Evolutionary conservation across 805 yeast genomes (phyloP).

Genomic region (Lipomyces starkeyi): DNA sequence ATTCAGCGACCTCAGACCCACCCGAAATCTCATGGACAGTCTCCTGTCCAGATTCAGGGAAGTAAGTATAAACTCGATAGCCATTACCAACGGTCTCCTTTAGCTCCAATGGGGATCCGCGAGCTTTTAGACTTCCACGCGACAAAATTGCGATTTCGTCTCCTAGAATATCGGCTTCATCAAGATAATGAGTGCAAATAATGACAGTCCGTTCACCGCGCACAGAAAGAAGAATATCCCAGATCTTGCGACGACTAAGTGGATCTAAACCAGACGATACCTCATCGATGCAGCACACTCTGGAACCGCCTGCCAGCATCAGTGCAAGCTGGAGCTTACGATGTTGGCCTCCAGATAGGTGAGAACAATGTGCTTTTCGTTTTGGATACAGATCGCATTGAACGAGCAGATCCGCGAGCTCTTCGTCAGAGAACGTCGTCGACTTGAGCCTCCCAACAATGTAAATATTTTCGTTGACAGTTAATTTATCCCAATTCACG

Average conservation of each 20-base stretch:
- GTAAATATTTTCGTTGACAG: slow-evolving; percentile 43
- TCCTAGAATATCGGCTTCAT: slow-evolving; percentile 46
- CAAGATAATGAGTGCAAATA: slow-evolving; percentile 46
- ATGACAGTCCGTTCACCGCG: slow-evolving; percentile 42
- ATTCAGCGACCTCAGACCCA: slow-evolving; percentile 2
- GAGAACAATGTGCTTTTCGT: slow-evolving; percentile 29
- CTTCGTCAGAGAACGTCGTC: slow-evolving; percentile 15
- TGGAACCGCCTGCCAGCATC: slow-evolving; percentile 46
- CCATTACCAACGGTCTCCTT: slow-evolving; percentile 44
- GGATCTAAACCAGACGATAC: slow-evolving; percentile 49
- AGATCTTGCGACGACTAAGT: slow-evolving; percentile 44
- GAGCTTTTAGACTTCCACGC: slow-evolving; percentile 42
- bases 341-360: slow-evolving; percentile 47
- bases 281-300: slow-evolving; percentile 46
- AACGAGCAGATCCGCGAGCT: slow-evolving; percentile 35
- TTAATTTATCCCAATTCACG: slow-evolving; percentile 45
- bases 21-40: neutral
- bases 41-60: slow-evolving; percentile 20
- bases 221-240: slow-evolving; percentile 44
- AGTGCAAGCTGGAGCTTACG: slow-evolving; percentile 46
- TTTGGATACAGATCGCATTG: slow-evolving; percentile 43
- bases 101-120: slow-evolving; percentile 43
- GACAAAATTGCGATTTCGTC: slow-evolving; percentile 45
- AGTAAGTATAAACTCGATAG: slow-evolving; percentile 24
- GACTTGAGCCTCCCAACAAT: slow-evolving; percentile 44